Percentiles rank a stretch among this genome's conserved stretches.
Evolutionary conservation across 768 basidiomycete genomes (phyloP).

Genomic region (Tephrocybe sp.): DNA sequence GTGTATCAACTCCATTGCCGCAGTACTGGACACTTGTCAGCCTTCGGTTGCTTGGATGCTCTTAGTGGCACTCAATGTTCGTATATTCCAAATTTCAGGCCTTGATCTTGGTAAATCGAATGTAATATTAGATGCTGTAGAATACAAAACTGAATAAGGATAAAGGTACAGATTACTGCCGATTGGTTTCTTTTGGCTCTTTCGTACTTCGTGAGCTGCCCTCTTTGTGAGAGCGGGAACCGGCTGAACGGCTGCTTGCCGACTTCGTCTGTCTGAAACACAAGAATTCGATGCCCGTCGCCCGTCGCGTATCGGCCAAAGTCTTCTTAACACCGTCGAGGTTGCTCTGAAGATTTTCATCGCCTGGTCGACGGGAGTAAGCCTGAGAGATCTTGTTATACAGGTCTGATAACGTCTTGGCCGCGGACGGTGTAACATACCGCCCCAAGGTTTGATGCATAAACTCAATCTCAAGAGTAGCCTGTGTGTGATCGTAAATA

Average conservation of each 20-base stretch:
- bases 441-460: constrained; percentile 93
- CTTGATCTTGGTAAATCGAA: too few relatives aligned
- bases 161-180: background rate
- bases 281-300: constrained; percentile 92
- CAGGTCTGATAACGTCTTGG: constrained; percentile 82
- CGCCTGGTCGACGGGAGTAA: constrained; percentile 80
- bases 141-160: background rate
- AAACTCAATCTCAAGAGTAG: constrained; percentile 98
- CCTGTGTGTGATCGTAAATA: constrained; percentile 51
- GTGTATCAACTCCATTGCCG: too few relatives aligned
- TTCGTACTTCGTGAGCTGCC: constrained; percentile 16
- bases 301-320: constrained; percentile 80
- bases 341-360: constrained; percentile 82
- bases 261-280: constrained; percentile 81
- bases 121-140: constrained; percentile 1
- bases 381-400: constrained; percentile 95
- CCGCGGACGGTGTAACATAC: constrained; percentile 80
- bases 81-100: too few relatives aligned
- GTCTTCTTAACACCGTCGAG: constrained; percentile 92
- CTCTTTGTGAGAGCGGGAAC: constrained; percentile 20
- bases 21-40: too few relatives aligned
- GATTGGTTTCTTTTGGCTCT: constrained; percentile 15
- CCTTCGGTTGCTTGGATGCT: too few relatives aligned
- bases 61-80: too few relatives aligned
- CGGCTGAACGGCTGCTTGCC: constrained; percentile 23